phyloP scores from a whole-genome alignment of 371 early-diverging fungal species.

The Mucor circinelloides region DNA sequence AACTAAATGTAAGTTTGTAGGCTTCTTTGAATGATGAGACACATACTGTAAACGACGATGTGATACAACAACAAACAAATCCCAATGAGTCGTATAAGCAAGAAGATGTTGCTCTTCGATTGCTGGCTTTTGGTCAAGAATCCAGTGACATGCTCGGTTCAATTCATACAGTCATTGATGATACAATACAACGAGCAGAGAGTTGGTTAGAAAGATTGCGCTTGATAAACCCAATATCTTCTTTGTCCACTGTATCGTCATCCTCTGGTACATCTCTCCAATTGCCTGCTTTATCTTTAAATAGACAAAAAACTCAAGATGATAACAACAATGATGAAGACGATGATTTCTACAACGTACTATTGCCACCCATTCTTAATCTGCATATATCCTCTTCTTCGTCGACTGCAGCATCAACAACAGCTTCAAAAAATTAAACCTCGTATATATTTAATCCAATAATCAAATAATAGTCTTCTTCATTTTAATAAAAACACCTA shows the following conservation, averaged over 20 bases:
- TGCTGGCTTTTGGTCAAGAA: conserved; percentile 77
- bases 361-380: conserved; percentile 34
- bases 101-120: conserved; percentile 35
- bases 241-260: background rate
- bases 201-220: conserved; percentile 64
- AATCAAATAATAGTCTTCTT: no score
- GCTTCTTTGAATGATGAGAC: conserved; percentile 27
- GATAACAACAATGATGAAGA: background rate
- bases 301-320: background rate
- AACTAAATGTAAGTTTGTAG: conserved; percentile 14
- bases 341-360: conserved; percentile 18
- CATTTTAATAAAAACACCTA: no score
- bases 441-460: background rate
- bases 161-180: conserved; percentile 73
- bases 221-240: conserved; percentile 19
- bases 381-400: conserved; percentile 13
- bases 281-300: background rate
- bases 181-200: conserved; percentile 82
- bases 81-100: background rate
- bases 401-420: background rate
- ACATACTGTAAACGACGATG: background rate
- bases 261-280: background rate
- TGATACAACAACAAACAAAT: conserved; percentile 16
- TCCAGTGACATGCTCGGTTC: conserved; percentile 78
- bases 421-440: no score